Conservation (phyloP, 2,329 filamentous ascomycete genomes). For the Penicillium brevicompactum region DNA sequence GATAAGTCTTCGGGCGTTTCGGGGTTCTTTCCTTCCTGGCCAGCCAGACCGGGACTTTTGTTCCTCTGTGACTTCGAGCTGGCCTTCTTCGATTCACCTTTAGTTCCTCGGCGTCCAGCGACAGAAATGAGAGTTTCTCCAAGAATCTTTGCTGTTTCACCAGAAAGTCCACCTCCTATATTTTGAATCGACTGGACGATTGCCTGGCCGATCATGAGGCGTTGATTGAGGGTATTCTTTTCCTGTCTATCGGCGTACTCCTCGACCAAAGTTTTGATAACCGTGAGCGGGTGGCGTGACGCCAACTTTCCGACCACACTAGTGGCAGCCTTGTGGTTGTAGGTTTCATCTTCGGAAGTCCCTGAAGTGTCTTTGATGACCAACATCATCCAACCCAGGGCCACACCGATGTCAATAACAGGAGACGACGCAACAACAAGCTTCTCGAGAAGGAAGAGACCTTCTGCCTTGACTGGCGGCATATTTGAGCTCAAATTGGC, state of each 20-base stretch:
- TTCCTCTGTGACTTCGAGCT: conserved; percentile 27
- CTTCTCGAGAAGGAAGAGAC: conserved; percentile 43
- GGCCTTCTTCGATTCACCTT: conserved; percentile 36
- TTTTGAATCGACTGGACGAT: conserved; percentile 45
- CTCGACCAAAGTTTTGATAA: conserved; percentile 43
- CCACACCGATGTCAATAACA: conserved; percentile 47
- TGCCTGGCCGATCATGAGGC: conserved; percentile 46
- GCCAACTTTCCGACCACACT: conserved; percentile 44
- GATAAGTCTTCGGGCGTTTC: conserved; percentile 35
- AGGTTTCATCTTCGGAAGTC: conserved; percentile 41
- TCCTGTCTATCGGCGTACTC: conserved; percentile 43
- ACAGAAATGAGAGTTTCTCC: conserved; percentile 43
- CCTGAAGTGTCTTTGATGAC: conserved; percentile 39
- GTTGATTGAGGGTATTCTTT: conserved; percentile 39
- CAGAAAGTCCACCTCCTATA: conserved; percentile 40
- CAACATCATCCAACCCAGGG: conserved; percentile 42
- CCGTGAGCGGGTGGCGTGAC: conserved; percentile 45
- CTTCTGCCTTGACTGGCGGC: conserved; percentile 47
- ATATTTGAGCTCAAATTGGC: conserved; percentile 42
- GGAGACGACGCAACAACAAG: conserved; percentile 45
- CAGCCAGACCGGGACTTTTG: conserved; percentile 19
- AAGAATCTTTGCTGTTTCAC: conserved; percentile 40
- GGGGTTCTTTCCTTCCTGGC: conserved; percentile 25
- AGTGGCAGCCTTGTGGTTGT: conserved; percentile 47
- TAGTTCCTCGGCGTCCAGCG: conserved; percentile 41